Conservation (phyloP, 306 rosid genomes). For the Castanopsis chinensis region DNA sequence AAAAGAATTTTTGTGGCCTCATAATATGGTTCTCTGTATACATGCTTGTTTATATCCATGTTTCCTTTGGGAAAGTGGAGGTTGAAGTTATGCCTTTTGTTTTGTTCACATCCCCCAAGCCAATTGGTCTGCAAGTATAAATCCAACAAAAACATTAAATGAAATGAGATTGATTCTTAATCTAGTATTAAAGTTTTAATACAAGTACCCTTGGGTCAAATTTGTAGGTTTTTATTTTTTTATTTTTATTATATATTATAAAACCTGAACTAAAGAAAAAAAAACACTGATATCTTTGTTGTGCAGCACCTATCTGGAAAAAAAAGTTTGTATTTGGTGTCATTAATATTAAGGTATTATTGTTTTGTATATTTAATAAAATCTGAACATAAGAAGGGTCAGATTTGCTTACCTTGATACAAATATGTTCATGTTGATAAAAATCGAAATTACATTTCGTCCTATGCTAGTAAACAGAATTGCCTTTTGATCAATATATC, state of each 20-base stretch:
- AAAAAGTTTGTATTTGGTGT: background rate
- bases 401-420: background rate
- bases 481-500: background rate
- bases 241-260: too few species aligned
- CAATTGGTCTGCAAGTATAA: background rate
- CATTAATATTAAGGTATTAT: background rate
- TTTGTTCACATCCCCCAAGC: background rate
- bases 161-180: background rate
- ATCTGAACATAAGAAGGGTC: background rate
- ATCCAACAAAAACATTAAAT: background rate
- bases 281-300: too few species aligned
- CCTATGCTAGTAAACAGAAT: background rate
- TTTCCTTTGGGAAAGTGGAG: background rate
- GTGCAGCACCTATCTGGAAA: too few species aligned
- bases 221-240: too few species aligned
- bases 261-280: too few species aligned
- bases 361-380: background rate
- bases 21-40: background rate
- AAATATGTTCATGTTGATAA: background rate
- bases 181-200: background rate
- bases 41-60: background rate
- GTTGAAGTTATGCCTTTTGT: background rate
- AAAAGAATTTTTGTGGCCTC: background rate
- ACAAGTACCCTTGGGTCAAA: too few species aligned
- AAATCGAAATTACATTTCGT: background rate